phyloP scores from a whole-genome alignment of 2,329 filamentous ascomycete genomes.

The Colletotrichum plurivorum region DNA sequence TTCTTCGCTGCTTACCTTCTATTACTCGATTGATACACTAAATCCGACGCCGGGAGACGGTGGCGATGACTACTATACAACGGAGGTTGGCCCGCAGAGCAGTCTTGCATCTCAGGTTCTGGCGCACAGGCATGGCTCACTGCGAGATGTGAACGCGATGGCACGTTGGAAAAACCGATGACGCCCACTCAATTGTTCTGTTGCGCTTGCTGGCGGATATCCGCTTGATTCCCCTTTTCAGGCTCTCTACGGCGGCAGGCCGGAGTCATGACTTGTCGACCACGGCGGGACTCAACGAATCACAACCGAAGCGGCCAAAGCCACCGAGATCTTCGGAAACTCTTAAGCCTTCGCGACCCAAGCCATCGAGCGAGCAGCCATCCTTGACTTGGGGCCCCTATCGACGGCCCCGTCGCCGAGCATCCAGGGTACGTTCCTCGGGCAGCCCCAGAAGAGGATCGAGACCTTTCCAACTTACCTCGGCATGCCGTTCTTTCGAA shows the following conservation, averaged over 20 bases:
- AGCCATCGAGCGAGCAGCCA: slow-evolving; percentile 1
- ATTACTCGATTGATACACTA: no score
- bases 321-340: slow-evolving; percentile 18
- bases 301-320: slow-evolving; percentile 30
- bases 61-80: slow-evolving; percentile 46
- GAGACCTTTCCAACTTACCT: slow-evolving; percentile 44
- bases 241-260: slow-evolving; percentile 27
- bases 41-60: slow-evolving; percentile 40
- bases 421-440: slow-evolving; percentile 8
- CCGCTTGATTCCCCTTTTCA: slow-evolving; percentile 40
- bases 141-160: slow-evolving; percentile 33
- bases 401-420: slow-evolving; percentile 43
- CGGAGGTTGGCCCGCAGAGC: slow-evolving; percentile 49
- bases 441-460: slow-evolving; percentile 41
- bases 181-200: slow-evolving; percentile 19
- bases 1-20: no score
- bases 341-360: slow-evolving; percentile 10
- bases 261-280: slow-evolving; percentile 35
- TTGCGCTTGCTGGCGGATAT: slow-evolving; percentile 44
- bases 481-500: slow-evolving; percentile 39
- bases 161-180: slow-evolving; percentile 28
- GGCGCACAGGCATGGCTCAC: slow-evolving; percentile 41
- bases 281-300: slow-evolving; percentile 36
- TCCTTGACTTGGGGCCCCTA: slow-evolving; percentile 21
- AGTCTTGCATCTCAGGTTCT: slow-evolving; percentile 47